A percentile compares a stretch with the other conserved stretches of the same genome.
Conservation (phyloP, 1,284 basidiomycete species). For the Quambalaria eucalypti region DNA sequence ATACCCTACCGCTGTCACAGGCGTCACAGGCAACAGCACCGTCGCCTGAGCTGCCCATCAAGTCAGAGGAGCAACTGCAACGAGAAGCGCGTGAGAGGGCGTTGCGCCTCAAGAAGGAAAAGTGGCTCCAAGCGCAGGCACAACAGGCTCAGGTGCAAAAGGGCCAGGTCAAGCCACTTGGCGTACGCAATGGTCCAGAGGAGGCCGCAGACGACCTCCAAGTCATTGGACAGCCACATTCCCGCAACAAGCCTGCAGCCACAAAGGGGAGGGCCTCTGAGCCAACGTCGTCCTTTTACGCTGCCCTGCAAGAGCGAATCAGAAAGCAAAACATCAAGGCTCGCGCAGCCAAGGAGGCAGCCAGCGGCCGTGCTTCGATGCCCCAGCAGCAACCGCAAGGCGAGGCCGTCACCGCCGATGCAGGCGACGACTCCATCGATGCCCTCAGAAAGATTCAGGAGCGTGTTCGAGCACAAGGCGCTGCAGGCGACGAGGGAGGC, state of each 20-base stretch:
- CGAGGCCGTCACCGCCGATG: background rate
- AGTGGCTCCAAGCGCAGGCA: slow-evolving; percentile 7
- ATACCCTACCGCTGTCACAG: too few relatives aligned
- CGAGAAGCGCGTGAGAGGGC: background rate
- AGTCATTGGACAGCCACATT: background rate
- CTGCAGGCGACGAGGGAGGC: background rate
- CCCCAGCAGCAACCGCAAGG: background rate
- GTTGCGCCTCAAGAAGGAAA: slow-evolving; percentile 5
- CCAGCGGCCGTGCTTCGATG: slow-evolving; percentile 1
- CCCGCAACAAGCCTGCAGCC: background rate
- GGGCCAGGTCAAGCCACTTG: background rate
- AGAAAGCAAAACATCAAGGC: slow-evolving; percentile 21
- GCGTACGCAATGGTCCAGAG: too few relatives aligned
- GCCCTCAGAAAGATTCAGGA: slow-evolving; percentile 13
- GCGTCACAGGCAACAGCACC: background rate
- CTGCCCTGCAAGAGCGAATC: slow-evolving; percentile 22
- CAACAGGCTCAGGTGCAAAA: background rate
- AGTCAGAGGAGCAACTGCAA: background rate
- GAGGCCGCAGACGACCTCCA: background rate
- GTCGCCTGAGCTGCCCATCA: too few relatives aligned
- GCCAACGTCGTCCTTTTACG: slow-evolving; percentile 28
- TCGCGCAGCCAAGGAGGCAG: slow-evolving; percentile 11
- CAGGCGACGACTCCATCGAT: slow-evolving; percentile 3
- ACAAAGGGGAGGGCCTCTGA: slow-evolving; percentile 11
- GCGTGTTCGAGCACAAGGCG: background rate